Evolutionary conservation across 768 basidiomycete genomes (phyloP).

Genomic region (Wakefieldia striispora): DNA sequence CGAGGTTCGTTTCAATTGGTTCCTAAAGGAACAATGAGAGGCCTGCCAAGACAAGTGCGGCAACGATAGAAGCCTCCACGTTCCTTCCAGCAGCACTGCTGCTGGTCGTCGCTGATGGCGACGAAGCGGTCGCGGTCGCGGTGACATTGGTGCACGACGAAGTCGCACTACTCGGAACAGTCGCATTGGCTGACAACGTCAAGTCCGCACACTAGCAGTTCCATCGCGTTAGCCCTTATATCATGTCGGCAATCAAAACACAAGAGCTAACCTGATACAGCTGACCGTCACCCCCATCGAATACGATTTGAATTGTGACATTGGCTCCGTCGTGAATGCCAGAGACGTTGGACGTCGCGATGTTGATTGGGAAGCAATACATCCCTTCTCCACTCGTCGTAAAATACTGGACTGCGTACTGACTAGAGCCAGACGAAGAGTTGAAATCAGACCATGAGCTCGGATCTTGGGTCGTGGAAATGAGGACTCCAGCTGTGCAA

Average conservation of each 20-base stretch:
- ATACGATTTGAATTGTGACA: constrained; percentile 71
- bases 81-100: constrained; percentile 17
- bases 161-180: constrained; percentile 43
- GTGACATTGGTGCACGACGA: constrained; percentile 35
- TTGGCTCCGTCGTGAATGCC: constrained; percentile 61
- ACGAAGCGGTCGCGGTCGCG: constrained; percentile 9
- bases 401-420: constrained; percentile 47
- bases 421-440: constrained; percentile 31
- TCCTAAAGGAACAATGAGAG: constrained; percentile 12
- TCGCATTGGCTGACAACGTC: constrained; percentile 55
- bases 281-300: constrained; percentile 65
- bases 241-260: neutral
- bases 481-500: constrained; percentile 46
- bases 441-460: constrained; percentile 65
- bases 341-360: constrained; percentile 46
- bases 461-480: constrained; percentile 57
- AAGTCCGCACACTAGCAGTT: constrained; percentile 71
- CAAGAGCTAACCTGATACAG: constrained; percentile 58
- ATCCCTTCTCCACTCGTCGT: constrained; percentile 53
- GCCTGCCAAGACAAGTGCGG: constrained; percentile 8
- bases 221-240: neutral
- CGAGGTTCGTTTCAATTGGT: neutral
- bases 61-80: constrained; percentile 5
- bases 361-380: constrained; percentile 67
- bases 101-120: constrained; percentile 17